Evolutionary conservation across 371 early-diverging fungal genomes (phyloP).

Genomic region (Cokeromyces recurvatus): DNA sequence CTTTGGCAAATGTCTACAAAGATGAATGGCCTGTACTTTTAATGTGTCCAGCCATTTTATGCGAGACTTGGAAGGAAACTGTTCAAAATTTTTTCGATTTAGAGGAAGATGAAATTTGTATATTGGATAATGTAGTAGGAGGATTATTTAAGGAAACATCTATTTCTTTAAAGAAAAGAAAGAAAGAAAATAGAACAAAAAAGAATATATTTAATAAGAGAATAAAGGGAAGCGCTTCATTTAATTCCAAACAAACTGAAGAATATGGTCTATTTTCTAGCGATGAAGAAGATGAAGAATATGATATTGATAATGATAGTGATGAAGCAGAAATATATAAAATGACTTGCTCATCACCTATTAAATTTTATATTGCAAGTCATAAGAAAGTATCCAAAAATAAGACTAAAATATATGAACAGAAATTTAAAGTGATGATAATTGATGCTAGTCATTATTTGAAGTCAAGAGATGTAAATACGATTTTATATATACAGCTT

Average conservation of each 20-base stretch:
- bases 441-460: constrained; percentile 54
- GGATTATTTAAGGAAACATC: not conserved
- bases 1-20: constrained; percentile 47
- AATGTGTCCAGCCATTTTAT: constrained; percentile 53
- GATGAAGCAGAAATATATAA: not conserved
- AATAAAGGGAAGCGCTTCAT: not conserved
- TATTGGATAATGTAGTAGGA: constrained; percentile 10
- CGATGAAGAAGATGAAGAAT: not conserved
- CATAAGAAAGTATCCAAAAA: constrained; percentile 34
- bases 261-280: no score
- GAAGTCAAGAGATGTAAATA: constrained; percentile 36
- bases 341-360: not conserved
- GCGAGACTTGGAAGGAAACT: constrained; percentile 50
- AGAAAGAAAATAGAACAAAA: no score
- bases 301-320: not conserved
- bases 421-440: constrained; percentile 24
- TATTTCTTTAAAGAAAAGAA: not conserved
- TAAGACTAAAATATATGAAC: constrained; percentile 27
- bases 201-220: no score
- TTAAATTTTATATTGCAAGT: constrained; percentile 36
- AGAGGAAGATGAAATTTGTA: constrained; percentile 26
- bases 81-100: constrained; percentile 45
- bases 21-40: constrained; percentile 58
- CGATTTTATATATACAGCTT: not conserved
- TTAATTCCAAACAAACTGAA: not conserved